A percentile compares a stretch with the other conserved stretches of the same genome.
Evolutionary conservation across 2,329 filamentous ascomycete species (phyloP).

Genomic region (Stachybotrys echinatus): DNA sequence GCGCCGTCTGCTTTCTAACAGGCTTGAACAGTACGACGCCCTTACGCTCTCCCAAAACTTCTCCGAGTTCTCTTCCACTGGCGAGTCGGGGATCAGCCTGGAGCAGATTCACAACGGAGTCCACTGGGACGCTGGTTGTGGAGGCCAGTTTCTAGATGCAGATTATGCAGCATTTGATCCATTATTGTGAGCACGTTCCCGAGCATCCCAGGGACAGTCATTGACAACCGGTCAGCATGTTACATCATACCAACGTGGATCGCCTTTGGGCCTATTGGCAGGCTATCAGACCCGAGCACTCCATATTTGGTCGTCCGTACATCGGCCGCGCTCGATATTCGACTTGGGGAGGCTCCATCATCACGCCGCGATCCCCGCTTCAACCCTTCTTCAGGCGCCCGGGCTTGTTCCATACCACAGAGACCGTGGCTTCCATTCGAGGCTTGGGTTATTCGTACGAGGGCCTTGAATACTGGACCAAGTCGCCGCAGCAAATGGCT

Average conservation of each 20-base stretch:
- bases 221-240: conserved; percentile 22
- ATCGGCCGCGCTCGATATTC: conserved; percentile 29
- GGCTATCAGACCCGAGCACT: conserved; percentile 30
- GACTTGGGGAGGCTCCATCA: conserved; percentile 29
- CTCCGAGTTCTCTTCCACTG: conserved; percentile 26
- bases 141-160: conserved; percentile 33
- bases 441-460: conserved; percentile 34
- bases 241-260: conserved; percentile 55
- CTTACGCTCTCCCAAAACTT: conserved; percentile 31
- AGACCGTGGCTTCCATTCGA: conserved; percentile 23
- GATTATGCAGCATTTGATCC: conserved; percentile 40
- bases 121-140: conserved; percentile 34
- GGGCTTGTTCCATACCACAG: conserved; percentile 36
- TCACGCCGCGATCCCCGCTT: conserved; percentile 40
- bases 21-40: conserved; percentile 30
- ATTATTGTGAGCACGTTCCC: conserved; percentile 29
- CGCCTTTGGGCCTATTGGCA: conserved; percentile 57
- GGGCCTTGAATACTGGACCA: conserved; percentile 28
- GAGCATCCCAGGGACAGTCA: background rate
- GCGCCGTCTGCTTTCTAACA: background rate
- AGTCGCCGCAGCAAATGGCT: conserved; percentile 21
- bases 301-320: conserved; percentile 29
- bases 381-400: conserved; percentile 42
- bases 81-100: conserved; percentile 30
- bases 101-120: conserved; percentile 38